phyloP scores from a whole-genome alignment of 2,329 filamentous ascomycete species.

The Sordariomycetes sp. region DNA sequence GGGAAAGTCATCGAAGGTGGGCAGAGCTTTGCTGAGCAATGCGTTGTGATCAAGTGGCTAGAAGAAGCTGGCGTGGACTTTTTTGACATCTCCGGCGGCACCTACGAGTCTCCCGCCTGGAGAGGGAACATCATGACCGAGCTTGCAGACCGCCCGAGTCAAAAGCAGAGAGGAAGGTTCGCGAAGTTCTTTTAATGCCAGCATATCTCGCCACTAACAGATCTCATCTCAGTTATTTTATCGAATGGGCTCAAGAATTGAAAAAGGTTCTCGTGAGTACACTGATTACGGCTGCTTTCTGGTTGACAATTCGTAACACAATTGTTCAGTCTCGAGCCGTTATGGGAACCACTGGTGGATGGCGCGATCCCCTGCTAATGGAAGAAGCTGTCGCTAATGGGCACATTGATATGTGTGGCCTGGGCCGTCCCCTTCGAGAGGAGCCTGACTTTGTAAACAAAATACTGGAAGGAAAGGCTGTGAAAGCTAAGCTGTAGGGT shows the following conservation, averaged over 20 bases:
- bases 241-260: constrained; percentile 2
- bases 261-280: constrained; percentile 1
- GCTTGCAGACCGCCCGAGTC: neutral
- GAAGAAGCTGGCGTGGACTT: constrained; percentile 2
- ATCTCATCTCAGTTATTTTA: constrained; percentile 2
- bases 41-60: constrained; percentile 2
- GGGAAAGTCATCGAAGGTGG: constrained; percentile 1
- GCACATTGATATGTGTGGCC: constrained; percentile 1
- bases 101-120: constrained; percentile 1
- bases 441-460: constrained; percentile 1
- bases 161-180: constrained; percentile 1
- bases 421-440: neutral
- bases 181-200: neutral
- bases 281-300: neutral
- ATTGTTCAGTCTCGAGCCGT: constrained; percentile 1
- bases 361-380: neutral
- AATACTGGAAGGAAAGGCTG: neutral
- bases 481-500: neutral
- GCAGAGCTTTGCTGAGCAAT: constrained; percentile 2
- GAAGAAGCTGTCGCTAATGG: constrained; percentile 1
- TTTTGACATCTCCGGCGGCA: constrained; percentile 1
- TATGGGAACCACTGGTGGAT: constrained; percentile 2
- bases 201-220: too few species aligned
- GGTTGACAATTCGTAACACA: neutral
- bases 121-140: constrained; percentile 2